phyloP scores from a whole-genome alignment of 163 green algal genomes.

The Chlamydomonas reinhardtii region DNA sequence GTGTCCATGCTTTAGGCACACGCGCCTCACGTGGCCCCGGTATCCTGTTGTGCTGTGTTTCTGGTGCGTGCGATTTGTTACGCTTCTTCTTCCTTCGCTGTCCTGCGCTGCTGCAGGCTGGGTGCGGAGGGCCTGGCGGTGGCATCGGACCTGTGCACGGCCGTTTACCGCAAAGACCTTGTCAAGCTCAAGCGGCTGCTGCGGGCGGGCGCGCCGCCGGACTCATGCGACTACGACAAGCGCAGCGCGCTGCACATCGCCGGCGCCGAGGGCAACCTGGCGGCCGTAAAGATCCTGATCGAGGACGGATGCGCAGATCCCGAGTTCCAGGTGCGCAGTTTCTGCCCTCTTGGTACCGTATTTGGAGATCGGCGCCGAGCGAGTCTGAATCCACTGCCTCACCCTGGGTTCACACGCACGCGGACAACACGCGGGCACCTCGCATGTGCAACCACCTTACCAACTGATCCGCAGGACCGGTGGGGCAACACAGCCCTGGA shows the following conservation, averaged over 20 bases:
- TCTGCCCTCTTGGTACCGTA: no score
- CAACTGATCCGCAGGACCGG: constrained; percentile 21
- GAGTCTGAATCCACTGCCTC: no score
- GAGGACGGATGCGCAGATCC: constrained; percentile 32
- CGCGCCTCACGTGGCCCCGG: no score
- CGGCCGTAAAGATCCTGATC: constrained; percentile 27
- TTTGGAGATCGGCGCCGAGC: no score
- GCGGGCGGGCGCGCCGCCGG: constrained; percentile 51
- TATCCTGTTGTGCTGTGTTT: no score
- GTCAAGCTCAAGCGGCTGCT: constrained; percentile 61
- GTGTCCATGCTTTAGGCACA: no score
- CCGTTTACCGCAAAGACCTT: constrained; percentile 58
- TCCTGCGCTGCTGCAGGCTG: background rate
- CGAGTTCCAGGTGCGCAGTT: constrained; percentile 45
- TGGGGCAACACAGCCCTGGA: constrained; percentile 65
- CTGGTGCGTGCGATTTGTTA: no score
- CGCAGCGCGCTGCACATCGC: constrained; percentile 70
- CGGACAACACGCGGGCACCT: no score
- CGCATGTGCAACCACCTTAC: no score
- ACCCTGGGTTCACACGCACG: no score
- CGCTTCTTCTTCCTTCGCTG: no score
- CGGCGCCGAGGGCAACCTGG: constrained; percentile 53
- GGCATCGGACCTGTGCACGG: background rate
- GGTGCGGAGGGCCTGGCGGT: background rate
- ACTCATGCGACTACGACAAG: constrained; percentile 68